These are phyloP conservation scores for Heterobasidion occidentale DNA, from an alignment of 1,284 basidiomycete species.

Conservation along the genomic window DNA sequence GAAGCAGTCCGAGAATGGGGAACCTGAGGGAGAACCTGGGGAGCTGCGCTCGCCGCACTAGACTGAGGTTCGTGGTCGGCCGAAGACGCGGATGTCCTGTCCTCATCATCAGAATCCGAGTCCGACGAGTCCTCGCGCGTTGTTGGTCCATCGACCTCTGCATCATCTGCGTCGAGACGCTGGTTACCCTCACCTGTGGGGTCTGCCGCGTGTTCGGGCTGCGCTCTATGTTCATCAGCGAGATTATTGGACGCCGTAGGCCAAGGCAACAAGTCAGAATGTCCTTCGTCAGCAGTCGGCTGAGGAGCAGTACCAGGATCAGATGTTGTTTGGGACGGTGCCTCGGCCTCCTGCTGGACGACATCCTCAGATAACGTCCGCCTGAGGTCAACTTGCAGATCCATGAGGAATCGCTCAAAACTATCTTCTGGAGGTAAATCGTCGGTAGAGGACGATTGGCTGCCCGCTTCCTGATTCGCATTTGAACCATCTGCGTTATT, in stretches of 20 bases:
- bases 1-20: constrained; percentile 5
- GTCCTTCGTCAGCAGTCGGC: neutral
- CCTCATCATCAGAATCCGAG: constrained; percentile 11
- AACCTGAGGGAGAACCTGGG: neutral
- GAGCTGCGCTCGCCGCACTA: no score
- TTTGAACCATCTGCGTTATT: neutral
- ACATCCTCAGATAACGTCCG: constrained; percentile 36
- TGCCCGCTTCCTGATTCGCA: neutral
- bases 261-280: neutral
- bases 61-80: no score
- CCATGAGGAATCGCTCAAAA: constrained; percentile 70
- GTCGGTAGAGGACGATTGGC: neutral
- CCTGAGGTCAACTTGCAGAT: constrained; percentile 63
- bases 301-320: neutral
- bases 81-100: no score
- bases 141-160: constrained; percentile 17
- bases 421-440: constrained; percentile 53
- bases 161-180: neutral
- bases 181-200: no score
- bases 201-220: neutral
- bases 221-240: neutral
- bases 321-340: neutral
- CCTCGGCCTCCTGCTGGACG: neutral
- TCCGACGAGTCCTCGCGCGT: constrained; percentile 22
- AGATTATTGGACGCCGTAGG: neutral